Evolutionary conservation across 192 early-diverging fungal genomes (phyloP).

Genomic region (Linnemannia zychae): DNA sequence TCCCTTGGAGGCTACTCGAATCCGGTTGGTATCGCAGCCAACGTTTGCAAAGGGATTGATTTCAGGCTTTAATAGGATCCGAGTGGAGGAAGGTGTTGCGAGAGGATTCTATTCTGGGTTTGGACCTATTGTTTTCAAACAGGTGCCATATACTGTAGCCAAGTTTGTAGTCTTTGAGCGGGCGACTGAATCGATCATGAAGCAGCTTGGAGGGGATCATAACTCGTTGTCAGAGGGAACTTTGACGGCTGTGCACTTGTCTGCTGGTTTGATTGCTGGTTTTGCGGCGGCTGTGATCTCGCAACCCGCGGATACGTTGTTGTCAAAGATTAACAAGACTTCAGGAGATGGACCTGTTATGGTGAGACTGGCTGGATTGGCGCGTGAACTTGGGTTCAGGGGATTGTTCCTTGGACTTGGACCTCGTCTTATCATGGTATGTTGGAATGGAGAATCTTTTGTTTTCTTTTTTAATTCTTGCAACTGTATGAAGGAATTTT

Average conservation of each 20-base stretch:
- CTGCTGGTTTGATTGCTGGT: conserved; percentile 73
- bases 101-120: conserved; percentile 84
- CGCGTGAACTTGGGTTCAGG: conserved; percentile 62
- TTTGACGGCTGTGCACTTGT: conserved; percentile 66
- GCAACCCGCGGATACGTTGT: conserved; percentile 74
- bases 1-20: conserved; percentile 82
- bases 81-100: conserved; percentile 74
- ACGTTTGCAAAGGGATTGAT: conserved; percentile 73
- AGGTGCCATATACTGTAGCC: conserved; percentile 86
- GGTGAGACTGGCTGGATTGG: conserved; percentile 59
- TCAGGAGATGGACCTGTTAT: conserved; percentile 67
- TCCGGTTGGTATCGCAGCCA: conserved; percentile 80
- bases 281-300: conserved; percentile 73
- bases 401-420: conserved; percentile 71
- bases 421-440: conserved; percentile 71
- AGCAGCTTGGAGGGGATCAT: conserved; percentile 54
- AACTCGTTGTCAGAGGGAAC: conserved; percentile 58
- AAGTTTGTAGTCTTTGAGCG: conserved; percentile 80
- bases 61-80: conserved; percentile 70
- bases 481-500: not conserved
- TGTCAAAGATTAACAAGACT: conserved; percentile 78
- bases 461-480: not conserved
- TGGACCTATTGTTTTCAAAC: conserved; percentile 81
- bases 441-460: not conserved
- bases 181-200: conserved; percentile 63